Evolutionary conservation across 805 yeast species (phyloP), one percentile per base, ranked within the genome.

Genomic region (Lipomyces sp.): DNA sequence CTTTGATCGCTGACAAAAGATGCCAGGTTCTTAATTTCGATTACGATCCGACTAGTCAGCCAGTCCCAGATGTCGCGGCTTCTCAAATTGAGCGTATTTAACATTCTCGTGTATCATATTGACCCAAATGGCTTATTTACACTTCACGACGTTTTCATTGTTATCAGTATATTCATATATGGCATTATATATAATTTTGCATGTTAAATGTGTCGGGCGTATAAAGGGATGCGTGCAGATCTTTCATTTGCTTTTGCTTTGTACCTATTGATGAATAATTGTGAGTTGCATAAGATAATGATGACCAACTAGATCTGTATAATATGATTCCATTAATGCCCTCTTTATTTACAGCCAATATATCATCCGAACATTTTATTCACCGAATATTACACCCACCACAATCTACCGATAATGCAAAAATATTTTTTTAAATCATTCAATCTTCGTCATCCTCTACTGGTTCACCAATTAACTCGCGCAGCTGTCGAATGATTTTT

Each of bases 401-500:
- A 13, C 48, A 42, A 42, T 42, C 24, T 15, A 39, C 45, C 48
- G 15, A 15, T 15, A 8, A 42, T 4, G 48, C 48, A 42, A 8
- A 13, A 50, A 73, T 33, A 77, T 73, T 50, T 51, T 60, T 76
- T 73, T 32, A 24, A 24, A 24, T 24, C 24, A 24, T 24, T 24
- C 24, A 24, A 24, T 73, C 75, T n/a, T 80, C 75, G 63, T 78
- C 81, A 1, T 72, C 73, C 64, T 71, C 63, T 73, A 71, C 24
- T 39, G 62, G 69, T 66, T 73, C 64, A 42, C 73, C 71, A 13
- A 72, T 48, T 24, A 62, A 53, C 11, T 48, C 55, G 13, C 73
- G 57, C 11, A 73, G 50, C 34, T 67, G 68, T 0, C 54, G 24
- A 13, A 94, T 96, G 48, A 95, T 97, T 59, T 88, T 89, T 67